Conservation (phyloP, 306 rosid genomes). For the Quercus wislizeni region DNA sequence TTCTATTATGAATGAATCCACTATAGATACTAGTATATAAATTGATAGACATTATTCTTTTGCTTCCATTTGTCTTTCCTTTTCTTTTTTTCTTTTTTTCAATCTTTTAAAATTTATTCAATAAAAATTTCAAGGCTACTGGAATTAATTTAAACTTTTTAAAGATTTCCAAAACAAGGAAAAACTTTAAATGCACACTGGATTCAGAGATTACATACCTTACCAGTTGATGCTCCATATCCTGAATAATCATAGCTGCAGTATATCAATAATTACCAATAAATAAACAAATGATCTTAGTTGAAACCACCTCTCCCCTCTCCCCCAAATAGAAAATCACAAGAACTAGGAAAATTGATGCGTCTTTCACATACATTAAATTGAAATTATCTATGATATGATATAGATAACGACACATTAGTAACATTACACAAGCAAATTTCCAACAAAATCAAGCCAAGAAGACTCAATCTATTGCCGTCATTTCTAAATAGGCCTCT, state of each 20-base stretch:
- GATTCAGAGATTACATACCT: constrained; percentile 52
- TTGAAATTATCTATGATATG: not conserved
- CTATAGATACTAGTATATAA: too few species aligned
- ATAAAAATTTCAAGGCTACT: not conserved
- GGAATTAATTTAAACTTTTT: not conserved
- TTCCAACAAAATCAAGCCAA: not conserved
- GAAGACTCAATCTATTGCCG: not conserved
- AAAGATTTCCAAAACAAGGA: not conserved
- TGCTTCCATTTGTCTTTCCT: not conserved
- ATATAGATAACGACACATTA: constrained; percentile 1
- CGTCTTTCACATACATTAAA: not conserved
- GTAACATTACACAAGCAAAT: not conserved
- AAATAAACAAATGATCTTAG: constrained; percentile 8
- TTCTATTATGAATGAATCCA: too few species aligned
- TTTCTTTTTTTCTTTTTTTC: not conserved
- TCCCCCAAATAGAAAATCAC: not conserved
- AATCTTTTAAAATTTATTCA: not conserved
- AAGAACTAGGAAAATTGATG: not conserved
- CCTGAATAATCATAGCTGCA: constrained; percentile 99
- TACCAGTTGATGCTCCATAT: constrained; percentile 90
- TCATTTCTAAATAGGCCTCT: not conserved
- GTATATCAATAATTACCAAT: constrained; percentile 24
- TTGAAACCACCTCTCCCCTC: not conserved
- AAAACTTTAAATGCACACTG: not conserved
- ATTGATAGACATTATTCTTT: not conserved